Evolutionary conservation across 1,139 yeast species (phyloP).

Genomic region (Yamadazyma taylorii): DNA sequence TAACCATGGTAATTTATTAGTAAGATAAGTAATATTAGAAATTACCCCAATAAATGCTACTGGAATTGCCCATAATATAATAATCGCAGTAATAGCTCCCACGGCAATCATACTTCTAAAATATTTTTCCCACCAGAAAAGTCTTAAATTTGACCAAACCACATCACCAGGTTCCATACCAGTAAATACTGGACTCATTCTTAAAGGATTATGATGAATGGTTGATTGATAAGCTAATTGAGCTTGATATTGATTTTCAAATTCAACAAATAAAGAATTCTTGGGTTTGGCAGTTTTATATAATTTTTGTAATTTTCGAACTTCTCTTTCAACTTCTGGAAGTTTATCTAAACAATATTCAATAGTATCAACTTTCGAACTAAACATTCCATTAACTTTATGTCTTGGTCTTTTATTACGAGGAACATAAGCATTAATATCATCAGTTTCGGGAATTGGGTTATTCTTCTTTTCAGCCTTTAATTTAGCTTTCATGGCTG

Average conservation of each 20-base stretch:
- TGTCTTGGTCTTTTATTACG: conserved; percentile 76
- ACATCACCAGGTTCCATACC: conserved; percentile 65
- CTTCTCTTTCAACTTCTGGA: conserved; percentile 55
- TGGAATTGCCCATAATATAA: conserved; percentile 83
- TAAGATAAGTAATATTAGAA: conserved; percentile 68
- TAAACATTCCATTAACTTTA: conserved; percentile 54
- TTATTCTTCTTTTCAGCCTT: conserved; percentile 65
- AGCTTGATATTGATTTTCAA: conserved; percentile 67
- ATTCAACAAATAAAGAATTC: conserved; percentile 68
- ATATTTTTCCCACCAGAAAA: conserved; percentile 83
- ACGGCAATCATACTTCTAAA: conserved; percentile 58
- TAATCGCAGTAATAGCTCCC: conserved; percentile 56
- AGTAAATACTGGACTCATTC: conserved; percentile 49
- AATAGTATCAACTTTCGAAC: conserved; percentile 60
- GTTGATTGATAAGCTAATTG: conserved; percentile 68
- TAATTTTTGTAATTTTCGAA: conserved; percentile 49
- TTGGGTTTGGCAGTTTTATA: conserved; percentile 45
- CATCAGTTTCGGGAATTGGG: conserved; percentile 46
- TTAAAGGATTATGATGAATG: conserved; percentile 53
- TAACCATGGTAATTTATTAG: conserved; percentile 60
- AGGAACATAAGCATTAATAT: conserved; percentile 67
- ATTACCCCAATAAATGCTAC: conserved; percentile 81
- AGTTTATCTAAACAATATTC: conserved; percentile 56
- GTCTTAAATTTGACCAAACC: conserved; percentile 67
- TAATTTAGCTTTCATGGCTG: conserved; percentile 59